phyloP scores from a whole-genome alignment of 2,329 filamentous ascomycete genomes.

The Fusarium humuli region DNA sequence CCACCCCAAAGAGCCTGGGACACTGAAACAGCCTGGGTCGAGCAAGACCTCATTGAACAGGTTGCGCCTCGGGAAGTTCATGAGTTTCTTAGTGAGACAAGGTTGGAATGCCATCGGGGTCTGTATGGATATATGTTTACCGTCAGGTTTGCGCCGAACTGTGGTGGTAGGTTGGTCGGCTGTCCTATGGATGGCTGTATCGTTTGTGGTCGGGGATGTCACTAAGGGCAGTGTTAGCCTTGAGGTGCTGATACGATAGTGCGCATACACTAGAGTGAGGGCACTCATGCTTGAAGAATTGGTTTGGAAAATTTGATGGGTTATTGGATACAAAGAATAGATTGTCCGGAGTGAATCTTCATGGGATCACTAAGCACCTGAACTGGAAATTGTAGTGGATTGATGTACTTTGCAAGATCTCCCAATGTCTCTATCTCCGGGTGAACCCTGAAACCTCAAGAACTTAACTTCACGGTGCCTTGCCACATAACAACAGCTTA shows the following conservation, averaged over 20 bases:
- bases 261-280: not conserved
- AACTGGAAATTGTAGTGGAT: not conserved
- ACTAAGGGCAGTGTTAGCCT: not conserved
- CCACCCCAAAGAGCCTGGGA: not conserved
- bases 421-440: not conserved
- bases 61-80: not conserved
- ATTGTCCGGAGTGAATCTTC: not conserved
- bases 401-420: not conserved
- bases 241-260: not conserved
- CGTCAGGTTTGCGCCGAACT: not conserved
- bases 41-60: not conserved
- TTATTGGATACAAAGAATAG: not conserved
- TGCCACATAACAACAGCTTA: not conserved
- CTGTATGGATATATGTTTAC: conserved; percentile 1
- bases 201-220: not conserved
- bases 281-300: not conserved
- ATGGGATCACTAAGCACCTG: not conserved
- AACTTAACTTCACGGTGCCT: not conserved
- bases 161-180: not conserved
- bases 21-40: not conserved
- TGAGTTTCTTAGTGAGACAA: not conserved
- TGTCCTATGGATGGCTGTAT: not conserved
- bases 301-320: not conserved
- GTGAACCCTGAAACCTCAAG: not conserved
- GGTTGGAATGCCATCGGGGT: not conserved